These are phyloP conservation scores for Annulohypoxylon maeteangense DNA, from an alignment of 495 filamentous ascomycete species.

Conservation along the genomic window DNA sequence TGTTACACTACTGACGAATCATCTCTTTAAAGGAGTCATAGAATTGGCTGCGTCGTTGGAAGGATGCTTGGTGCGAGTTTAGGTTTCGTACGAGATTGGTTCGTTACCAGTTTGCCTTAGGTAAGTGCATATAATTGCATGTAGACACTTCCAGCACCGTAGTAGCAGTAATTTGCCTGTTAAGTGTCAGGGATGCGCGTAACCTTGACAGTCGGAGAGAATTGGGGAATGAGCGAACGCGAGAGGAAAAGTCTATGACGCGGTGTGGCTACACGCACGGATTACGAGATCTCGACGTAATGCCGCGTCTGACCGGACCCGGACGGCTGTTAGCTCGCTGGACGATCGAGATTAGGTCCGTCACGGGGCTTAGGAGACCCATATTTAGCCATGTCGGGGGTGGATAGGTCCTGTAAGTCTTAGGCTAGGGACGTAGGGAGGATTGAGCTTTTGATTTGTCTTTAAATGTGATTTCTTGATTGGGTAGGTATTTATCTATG, in stretches of 20 bases:
- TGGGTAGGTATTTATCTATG: neutral
- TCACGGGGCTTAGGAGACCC: slow-evolving; percentile 14
- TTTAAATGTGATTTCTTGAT: neutral
- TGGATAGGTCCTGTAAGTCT: neutral
- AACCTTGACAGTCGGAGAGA: neutral
- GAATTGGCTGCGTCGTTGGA: neutral
- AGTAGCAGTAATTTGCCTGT: neutral
- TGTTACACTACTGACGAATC: slow-evolving; percentile 22
- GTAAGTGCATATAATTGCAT: neutral
- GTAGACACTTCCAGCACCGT: too few species aligned
- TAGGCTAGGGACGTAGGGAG: neutral
- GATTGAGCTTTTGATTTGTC: neutral
- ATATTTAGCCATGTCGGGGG: neutral
- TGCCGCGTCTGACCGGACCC: slow-evolving; percentile 30
- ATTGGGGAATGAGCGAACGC: too few species aligned
- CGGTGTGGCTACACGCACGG: neutral
- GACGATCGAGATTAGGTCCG: slow-evolving; percentile 34
- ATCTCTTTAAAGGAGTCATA: neutral
- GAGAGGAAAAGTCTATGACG: slow-evolving; percentile 35
- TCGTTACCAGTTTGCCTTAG: neutral
- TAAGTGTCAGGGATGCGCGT: neutral
- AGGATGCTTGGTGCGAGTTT: neutral
- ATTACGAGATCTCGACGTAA: slow-evolving; percentile 35
- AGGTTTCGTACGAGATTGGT: neutral
- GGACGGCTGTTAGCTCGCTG: slow-evolving; percentile 7